Evolutionary conservation across 441 rosid species (phyloP), one percentile per base, ranked within the genome.

Genomic region (Cnidoscolus chayamansa): DNA sequence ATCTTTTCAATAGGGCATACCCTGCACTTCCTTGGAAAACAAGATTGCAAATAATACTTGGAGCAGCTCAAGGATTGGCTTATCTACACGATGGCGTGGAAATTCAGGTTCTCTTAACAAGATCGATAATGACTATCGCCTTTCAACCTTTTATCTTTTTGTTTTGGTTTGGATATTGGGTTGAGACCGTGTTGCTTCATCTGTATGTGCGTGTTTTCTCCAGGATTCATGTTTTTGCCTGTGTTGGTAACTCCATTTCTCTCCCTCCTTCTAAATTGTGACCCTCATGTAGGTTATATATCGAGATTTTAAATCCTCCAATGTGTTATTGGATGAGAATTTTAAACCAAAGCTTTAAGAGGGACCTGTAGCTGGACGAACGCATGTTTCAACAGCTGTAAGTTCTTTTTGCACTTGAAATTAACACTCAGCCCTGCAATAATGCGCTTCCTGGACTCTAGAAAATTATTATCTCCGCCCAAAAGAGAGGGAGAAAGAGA

Each of bases 341-440:
- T 82, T 87, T 48, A 80, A 82, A n/a, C 86, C 97, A 0, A 93
- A 85, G 82, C 89, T 93, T 75, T 91, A 97, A 7, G 96, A 88
- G 76, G 98, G 98, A 4, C 97, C 97, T 55, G 40, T 80, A 32
- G 88, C 78, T 3, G 98, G 89, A 70, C 79, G 61, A 40, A 87
- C 93, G 17, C 98, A 91, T 59, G 97, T 93, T 75, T 89, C 97
- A 43, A 93, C 98, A 10, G 91, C 87, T 3, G 97, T 93, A 78
- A 86, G 94, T 82, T 54, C 43, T 37, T 47, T 35, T 5, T 58
- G 48, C 59, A n/a, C 62, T 50, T 17, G 10, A 60, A 4, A 19
- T 32, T 9, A 48, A 37, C 60, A 30, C n/a, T 25, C 0, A 30
- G 1, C 17, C 37, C 37, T 35, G 37, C 37, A 35, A 35, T 2